Evolutionary conservation across 106 monocot genomes (phyloP).

Genomic region (Dendrobium huoshanense): DNA sequence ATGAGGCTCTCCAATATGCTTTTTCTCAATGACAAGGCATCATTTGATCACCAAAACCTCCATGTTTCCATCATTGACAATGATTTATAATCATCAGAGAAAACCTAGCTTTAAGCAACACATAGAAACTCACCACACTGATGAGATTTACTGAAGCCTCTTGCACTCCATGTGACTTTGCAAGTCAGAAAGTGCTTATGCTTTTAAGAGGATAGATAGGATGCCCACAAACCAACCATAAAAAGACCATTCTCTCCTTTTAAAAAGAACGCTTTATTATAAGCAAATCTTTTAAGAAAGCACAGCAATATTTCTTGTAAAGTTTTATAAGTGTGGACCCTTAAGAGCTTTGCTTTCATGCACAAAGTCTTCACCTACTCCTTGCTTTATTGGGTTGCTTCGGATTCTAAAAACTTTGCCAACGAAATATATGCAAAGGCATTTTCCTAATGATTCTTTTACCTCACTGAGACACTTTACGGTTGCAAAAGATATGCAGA

Average conservation of each 20-base stretch:
- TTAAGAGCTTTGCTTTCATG: neutral
- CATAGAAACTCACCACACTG: neutral
- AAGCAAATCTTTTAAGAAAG: neutral
- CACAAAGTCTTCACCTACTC: neutral
- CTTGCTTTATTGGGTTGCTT: neutral
- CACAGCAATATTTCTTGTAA: neutral
- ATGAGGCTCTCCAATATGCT: no score
- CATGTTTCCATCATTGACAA: no score
- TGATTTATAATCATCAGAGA: no score
- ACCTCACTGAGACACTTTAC: neutral
- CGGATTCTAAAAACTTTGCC: neutral
- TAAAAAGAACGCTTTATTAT: neutral
- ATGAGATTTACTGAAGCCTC: neutral
- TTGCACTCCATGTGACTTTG: neutral
- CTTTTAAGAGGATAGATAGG: neutral
- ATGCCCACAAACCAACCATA: no score
- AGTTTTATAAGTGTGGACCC: neutral
- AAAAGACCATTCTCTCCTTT: no score
- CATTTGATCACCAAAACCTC: no score
- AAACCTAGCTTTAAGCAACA: neutral
- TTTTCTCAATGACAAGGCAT: no score
- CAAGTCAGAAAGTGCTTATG: neutral
- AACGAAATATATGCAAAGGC: neutral
- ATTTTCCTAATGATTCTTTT: neutral
- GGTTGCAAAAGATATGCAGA: neutral